Conservation (phyloP, 1,139 yeast species). For the Saccharomycopsis hybrid region DNA sequence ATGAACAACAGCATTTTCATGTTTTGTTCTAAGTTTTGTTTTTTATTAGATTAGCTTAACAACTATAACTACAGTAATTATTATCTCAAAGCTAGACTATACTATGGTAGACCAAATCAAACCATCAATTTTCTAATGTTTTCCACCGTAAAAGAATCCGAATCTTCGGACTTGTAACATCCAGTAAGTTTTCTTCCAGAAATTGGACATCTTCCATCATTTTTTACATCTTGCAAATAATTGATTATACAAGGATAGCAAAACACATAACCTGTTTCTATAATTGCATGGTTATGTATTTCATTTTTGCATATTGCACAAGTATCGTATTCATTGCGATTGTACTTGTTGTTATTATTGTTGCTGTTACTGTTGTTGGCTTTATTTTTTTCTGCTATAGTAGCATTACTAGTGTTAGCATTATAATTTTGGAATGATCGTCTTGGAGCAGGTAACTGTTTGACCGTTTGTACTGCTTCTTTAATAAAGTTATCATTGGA, state of each 20-base stretch:
- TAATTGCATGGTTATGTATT: conserved; percentile 73
- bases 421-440: too few relatives aligned
- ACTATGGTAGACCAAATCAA: too few relatives aligned
- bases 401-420: conserved; percentile 1
- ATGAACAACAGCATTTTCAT: too few relatives aligned
- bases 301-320: conserved; percentile 73
- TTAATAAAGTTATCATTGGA: conserved; percentile 28
- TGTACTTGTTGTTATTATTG: conserved; percentile 1
- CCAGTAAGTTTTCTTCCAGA: conserved; percentile 60
- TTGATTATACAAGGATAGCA: conserved; percentile 83
- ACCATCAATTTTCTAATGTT: too few relatives aligned
- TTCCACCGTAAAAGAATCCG: too few relatives aligned
- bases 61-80: too few relatives aligned
- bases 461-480: conserved; percentile 8
- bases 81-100: too few relatives aligned
- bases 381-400: conserved; percentile 12
- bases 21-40: too few relatives aligned
- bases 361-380: too few relatives aligned
- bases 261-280: conserved; percentile 88
- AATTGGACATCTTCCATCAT: conserved; percentile 59
- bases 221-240: conserved; percentile 41
- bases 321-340: conserved; percentile 32
- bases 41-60: too few relatives aligned
- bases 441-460: conserved; percentile 14
- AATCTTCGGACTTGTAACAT: background rate